Evolutionary conservation across 805 yeast species (phyloP).

Genomic region (Spathaspora gorwiae): DNA sequence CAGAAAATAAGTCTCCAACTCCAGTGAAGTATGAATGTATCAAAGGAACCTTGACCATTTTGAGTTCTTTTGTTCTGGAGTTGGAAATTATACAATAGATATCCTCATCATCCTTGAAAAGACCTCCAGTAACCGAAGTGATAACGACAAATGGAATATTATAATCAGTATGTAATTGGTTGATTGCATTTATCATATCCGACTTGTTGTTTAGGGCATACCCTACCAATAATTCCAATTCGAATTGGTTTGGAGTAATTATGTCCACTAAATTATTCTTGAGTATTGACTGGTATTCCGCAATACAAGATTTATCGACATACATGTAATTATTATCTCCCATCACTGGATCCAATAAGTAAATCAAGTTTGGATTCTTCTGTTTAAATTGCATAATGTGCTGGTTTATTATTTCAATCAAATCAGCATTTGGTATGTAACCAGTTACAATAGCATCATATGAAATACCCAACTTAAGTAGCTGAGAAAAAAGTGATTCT

Average conservation of each 20-base stretch:
- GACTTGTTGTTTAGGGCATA: constrained; percentile 36
- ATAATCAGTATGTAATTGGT: constrained; percentile 43
- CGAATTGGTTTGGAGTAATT: constrained; percentile 90
- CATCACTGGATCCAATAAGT: constrained; percentile 76
- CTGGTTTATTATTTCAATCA: constrained; percentile 34
- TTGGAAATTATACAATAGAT: constrained; percentile 26
- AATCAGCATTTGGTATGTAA: constrained; percentile 55
- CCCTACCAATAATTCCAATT: constrained; percentile 67
- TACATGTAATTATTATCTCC: constrained; percentile 74
- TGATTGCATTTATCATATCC: constrained; percentile 44
- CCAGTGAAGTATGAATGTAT: constrained; percentile 87
- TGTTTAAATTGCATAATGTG: constrained; percentile 34
- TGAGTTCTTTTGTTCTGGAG: constrained; percentile 9
- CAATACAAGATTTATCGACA: constrained; percentile 48
- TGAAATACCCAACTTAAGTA: constrained; percentile 37
- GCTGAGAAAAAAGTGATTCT: constrained; percentile 49
- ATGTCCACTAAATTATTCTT: constrained; percentile 61
- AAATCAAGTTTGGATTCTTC: constrained; percentile 30
- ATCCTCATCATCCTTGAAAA: constrained; percentile 9
- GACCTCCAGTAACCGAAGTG: constrained; percentile 45
- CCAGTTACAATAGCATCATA: constrained; percentile 65
- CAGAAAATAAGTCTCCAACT: constrained; percentile 89
- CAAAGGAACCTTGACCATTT: constrained; percentile 49
- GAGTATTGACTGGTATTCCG: constrained; percentile 36
- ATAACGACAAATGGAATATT: constrained; percentile 59